Percentiles rank a stretch among this genome's conserved stretches.
These are phyloP conservation scores for Suhomyces emberorum DNA, from an alignment of 805 yeast species.

Conservation along the genomic window DNA sequence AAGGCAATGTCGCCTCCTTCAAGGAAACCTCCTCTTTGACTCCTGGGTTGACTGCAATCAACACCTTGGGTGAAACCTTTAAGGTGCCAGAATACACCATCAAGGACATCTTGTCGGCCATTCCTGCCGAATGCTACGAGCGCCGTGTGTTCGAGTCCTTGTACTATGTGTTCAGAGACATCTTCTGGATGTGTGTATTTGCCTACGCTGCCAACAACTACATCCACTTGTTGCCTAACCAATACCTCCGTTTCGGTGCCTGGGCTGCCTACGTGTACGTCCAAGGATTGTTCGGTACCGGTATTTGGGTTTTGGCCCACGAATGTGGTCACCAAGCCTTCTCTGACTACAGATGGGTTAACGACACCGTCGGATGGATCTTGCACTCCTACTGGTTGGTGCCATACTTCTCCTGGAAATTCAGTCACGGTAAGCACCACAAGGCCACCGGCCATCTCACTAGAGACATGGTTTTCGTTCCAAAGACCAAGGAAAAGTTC, in stretches of 20 bases:
- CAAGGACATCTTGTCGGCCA: slow-evolving; percentile 53
- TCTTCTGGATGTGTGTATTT: slow-evolving; percentile 39
- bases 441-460: slow-evolving; percentile 61
- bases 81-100: slow-evolving; percentile 62
- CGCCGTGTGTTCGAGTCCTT: slow-evolving; percentile 49
- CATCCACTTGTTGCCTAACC: slow-evolving; percentile 31
- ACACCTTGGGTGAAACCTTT: slow-evolving; percentile 52
- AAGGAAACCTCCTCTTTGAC: slow-evolving; percentile 1
- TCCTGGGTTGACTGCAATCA: slow-evolving; percentile 36
- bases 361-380: slow-evolving; percentile 59
- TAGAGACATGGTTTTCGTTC: slow-evolving; percentile 59
- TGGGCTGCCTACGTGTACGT: slow-evolving; percentile 40
- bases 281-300: slow-evolving; percentile 52
- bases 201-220: slow-evolving; percentile 41
- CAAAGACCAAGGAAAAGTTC: slow-evolving; percentile 49
- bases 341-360: slow-evolving; percentile 50
- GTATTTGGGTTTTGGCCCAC: slow-evolving; percentile 61
- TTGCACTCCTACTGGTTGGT: slow-evolving; percentile 55
- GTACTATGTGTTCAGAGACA: slow-evolving; percentile 53
- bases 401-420: slow-evolving; percentile 64
- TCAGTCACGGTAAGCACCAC: slow-evolving; percentile 58
- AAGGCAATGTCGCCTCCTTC: slow-evolving; percentile 14
- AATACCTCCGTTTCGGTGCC: slow-evolving; percentile 33
- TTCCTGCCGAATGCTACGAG: slow-evolving; percentile 61
- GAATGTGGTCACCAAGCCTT: slow-evolving; percentile 67